A percentile compares a stretch with the other conserved stretches of the same genome.
Evolutionary conservation across 345 rosid species (phyloP).

Genomic region (Gossypioides kirkii): DNA sequence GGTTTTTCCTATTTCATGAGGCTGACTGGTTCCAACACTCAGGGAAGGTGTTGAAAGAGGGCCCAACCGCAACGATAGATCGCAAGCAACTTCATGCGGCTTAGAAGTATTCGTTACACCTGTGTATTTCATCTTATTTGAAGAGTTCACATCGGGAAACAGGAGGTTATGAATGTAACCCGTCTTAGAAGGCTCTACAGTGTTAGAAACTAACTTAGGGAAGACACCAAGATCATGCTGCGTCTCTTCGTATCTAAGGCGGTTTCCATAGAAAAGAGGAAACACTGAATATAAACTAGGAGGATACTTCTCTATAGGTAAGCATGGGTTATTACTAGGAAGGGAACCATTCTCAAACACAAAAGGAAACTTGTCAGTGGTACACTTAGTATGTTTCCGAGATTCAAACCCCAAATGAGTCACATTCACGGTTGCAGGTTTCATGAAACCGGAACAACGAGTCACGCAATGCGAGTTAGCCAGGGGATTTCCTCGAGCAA

Average conservation of each 20-base stretch:
- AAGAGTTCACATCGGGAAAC: conserved; percentile 3
- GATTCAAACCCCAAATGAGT: conserved; percentile 14
- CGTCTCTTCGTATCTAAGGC: conserved; percentile 23
- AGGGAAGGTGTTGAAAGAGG: conserved; percentile 32
- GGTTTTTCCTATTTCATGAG: conserved; percentile 14
- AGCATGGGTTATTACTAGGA: conserved; percentile 11
- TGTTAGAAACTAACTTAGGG: conserved; percentile 16
- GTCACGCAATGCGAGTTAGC: conserved; percentile 13
- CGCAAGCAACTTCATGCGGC: conserved; percentile 38
- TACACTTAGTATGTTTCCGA: not conserved
- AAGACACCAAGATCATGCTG: conserved; percentile 16
- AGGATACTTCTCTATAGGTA: conserved; percentile 22
- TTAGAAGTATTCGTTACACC: conserved; percentile 10
- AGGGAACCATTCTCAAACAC: conserved; percentile 17
- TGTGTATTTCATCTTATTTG: conserved; percentile 13
- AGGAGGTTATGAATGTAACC: conserved; percentile 13
- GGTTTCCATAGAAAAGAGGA: conserved; percentile 39
- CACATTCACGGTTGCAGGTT: conserved; percentile 9
- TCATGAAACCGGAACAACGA: conserved; percentile 20
- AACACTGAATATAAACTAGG: conserved; percentile 28
- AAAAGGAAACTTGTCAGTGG: conserved; percentile 17
- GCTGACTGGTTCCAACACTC: conserved; percentile 7
- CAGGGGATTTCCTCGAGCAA: conserved; percentile 13
- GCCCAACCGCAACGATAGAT: conserved; percentile 72
- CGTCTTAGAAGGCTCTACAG: conserved; percentile 20